Base-by-base conservation (phyloP, 805 yeast genomes). In the Candida cerambycidarum region DNA sequence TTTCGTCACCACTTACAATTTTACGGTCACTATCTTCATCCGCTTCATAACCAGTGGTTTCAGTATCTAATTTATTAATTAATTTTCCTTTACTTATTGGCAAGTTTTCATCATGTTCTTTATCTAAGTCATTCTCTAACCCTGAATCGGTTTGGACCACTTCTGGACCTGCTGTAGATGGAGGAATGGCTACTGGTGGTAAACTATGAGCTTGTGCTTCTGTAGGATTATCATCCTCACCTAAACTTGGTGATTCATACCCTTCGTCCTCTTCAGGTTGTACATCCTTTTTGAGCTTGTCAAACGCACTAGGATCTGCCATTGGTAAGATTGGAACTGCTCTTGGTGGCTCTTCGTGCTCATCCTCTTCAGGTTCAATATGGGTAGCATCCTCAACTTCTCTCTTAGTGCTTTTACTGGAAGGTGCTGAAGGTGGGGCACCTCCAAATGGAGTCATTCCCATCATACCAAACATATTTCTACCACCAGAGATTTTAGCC, bases 401-500 rank as follows among this genome's bases (percentile, higher is more conserved):
- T 17, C 46, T 24, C 50, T 45, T 44, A 14, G 56, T 41, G 24
- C 46, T 39, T 33, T 46, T 46, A 4, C 39, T 44, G 40, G 14
- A 40, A 15, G 55, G 30, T 2, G 47, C 42, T n/a, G 41, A n/a
- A 13, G 56, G 38, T 3, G 52, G 46, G 12, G 46, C 37, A 11
- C 42, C 45, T 1, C 75, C 73, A 45, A 61, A 71, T 14, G 69
- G 57, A 47, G 75, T 54, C 71, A 69, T 67, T 2, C 82, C 82
- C 80, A 78, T 75, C 83, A 79, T 79, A 33, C 89, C 90, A 63
- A 82, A 76, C 82, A 85, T 78, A 44, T 86, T 83, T 66, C 85
- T 76, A 4, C 89, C 89, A 15, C 96, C 95, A 0, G 97, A 85
- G 14, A 92, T 76, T 54, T 83, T 87, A n/a, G 99, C 98, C 97